These are phyloP conservation scores for Sporothrix pallida DNA, from an alignment of 2,329 filamentous ascomycete species.

Conservation along the genomic window DNA sequence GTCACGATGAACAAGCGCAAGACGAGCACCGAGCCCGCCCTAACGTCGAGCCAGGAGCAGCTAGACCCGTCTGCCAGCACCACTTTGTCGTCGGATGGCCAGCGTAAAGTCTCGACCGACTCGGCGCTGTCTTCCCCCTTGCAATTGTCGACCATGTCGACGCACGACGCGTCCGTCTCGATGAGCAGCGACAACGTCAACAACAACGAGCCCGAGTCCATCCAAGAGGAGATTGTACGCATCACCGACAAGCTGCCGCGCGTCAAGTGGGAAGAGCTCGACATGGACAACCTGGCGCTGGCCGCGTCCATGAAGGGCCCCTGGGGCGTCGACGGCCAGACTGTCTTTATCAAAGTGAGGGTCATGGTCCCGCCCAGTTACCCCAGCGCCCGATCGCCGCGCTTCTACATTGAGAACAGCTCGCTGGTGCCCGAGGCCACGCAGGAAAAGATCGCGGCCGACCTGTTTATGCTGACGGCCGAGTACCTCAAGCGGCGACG, in stretches of 20 bases:
- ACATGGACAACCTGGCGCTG: constrained; percentile 65
- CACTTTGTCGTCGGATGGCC: background rate
- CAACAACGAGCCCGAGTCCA: constrained; percentile 66
- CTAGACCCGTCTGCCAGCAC: constrained; percentile 7
- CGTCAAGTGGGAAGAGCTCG: constrained; percentile 67
- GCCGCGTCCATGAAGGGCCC: constrained; percentile 68
- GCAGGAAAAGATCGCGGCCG: constrained; percentile 58
- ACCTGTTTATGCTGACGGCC: constrained; percentile 62
- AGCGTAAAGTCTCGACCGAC: constrained; percentile 36
- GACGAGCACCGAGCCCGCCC: constrained; percentile 46
- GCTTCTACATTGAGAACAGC: constrained; percentile 66
- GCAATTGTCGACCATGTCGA: constrained; percentile 57
- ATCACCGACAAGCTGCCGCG: constrained; percentile 67
- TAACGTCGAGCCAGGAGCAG: constrained; percentile 28
- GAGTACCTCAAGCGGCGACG: constrained; percentile 63
- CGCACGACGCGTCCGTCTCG: constrained; percentile 60
- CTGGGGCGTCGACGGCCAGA: constrained; percentile 63
- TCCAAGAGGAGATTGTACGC: constrained; percentile 69
- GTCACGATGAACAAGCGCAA: constrained; percentile 67
- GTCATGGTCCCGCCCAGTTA: constrained; percentile 66
- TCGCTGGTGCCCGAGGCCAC: constrained; percentile 65
- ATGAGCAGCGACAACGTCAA: constrained; percentile 60
- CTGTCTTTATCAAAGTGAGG: constrained; percentile 67
- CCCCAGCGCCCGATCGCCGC: constrained; percentile 62
- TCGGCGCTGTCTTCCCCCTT: constrained; percentile 46